A percentile compares a stretch with the other conserved stretches of the same genome.
These are phyloP conservation scores for Pythium phragmiticola DNA, from an alignment of 352 stramenopile genomes.

Conservation along the genomic window DNA sequence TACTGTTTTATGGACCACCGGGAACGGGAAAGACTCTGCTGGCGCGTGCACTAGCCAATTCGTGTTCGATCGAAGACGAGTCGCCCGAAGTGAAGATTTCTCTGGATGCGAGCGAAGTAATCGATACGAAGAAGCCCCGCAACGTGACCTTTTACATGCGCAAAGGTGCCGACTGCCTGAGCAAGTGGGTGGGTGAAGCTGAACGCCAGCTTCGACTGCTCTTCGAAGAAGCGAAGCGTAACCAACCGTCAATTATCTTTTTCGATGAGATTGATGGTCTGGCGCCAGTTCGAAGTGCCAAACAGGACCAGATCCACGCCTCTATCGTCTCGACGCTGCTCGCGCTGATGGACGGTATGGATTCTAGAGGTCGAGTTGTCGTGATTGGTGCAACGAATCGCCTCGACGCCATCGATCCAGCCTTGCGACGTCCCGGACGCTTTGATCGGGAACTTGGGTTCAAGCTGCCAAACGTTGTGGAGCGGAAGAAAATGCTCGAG, in stretches of 20 bases:
- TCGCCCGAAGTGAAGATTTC: slow-evolving; percentile 22
- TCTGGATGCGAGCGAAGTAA: slow-evolving; percentile 18
- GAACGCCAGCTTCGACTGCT: slow-evolving; percentile 89
- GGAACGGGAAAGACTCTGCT: slow-evolving; percentile 93
- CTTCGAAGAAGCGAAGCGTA: slow-evolving; percentile 89
- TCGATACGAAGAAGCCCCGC: slow-evolving; percentile 32
- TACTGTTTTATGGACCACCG: slow-evolving; percentile 89
- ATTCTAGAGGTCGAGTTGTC: slow-evolving; percentile 89
- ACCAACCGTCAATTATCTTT: slow-evolving; percentile 94
- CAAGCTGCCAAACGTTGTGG: slow-evolving; percentile 78
- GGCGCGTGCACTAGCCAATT: slow-evolving; percentile 88
- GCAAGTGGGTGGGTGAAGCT: slow-evolving; percentile 92
- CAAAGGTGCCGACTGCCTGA: slow-evolving; percentile 90
- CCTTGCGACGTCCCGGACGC: slow-evolving; percentile 91
- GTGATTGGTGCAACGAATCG: slow-evolving; percentile 99
- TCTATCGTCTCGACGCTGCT: slow-evolving; percentile 93
- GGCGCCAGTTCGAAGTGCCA: slow-evolving; percentile 88
- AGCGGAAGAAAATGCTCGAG: slow-evolving; percentile 82
- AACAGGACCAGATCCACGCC: slow-evolving; percentile 93
- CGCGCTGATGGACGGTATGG: slow-evolving; percentile 91
- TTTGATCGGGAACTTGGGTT: slow-evolving; percentile 93
- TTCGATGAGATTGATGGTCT: slow-evolving; percentile 95
- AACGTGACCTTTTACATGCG: slow-evolving; percentile 94
- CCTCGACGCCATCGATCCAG: slow-evolving; percentile 94
- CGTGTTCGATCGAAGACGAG: slow-evolving; percentile 50